Evolutionary conservation across 371 early-diverging fungal species (phyloP).

Genomic region (Syncephalis plumigaleata): DNA sequence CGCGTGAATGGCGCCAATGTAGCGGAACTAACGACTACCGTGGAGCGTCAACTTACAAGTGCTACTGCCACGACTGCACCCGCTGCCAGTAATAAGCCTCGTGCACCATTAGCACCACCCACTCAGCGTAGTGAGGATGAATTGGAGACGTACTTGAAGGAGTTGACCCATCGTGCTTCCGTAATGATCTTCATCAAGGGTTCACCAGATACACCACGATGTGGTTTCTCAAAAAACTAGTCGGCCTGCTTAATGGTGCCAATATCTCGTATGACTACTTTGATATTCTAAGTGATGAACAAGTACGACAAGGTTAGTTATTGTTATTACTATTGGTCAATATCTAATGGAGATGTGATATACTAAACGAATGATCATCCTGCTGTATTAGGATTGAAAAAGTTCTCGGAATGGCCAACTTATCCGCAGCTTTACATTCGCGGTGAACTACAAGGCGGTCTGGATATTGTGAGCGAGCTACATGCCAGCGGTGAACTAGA

Average conservation of each 20-base stretch:
- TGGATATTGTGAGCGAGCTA: constrained; percentile 80
- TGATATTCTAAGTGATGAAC: constrained; percentile 80
- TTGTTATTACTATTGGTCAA: too few species aligned
- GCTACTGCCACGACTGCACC: constrained; percentile 9
- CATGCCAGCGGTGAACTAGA: too few species aligned
- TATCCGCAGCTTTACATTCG: constrained; percentile 76
- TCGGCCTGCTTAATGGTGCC: constrained; percentile 47
- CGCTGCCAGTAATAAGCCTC: constrained; percentile 8
- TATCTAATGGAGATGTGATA: too few species aligned
- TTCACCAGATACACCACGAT: constrained; percentile 51
- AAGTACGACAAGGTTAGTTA: constrained; percentile 54
- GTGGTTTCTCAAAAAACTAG: constrained; percentile 60
- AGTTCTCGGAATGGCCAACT: constrained; percentile 80
- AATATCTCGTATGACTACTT: constrained; percentile 60
- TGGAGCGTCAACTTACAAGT: constrained; percentile 50
- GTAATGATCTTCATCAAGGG: constrained; percentile 93
- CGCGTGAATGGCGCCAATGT: constrained; percentile 83
- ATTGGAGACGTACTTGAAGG: constrained; percentile 44
- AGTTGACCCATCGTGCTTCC: constrained; percentile 44
- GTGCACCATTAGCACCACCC: constrained; percentile 12
- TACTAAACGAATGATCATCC: too few species aligned
- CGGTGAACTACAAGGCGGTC: constrained; percentile 76
- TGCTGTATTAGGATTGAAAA: constrained; percentile 56
- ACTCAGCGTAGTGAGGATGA: constrained; percentile 22
- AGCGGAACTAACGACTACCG: constrained; percentile 46